These are phyloP conservation scores for Cymbidium sinense DNA, from an alignment of 106 monocot species.

Conservation along the genomic window DNA sequence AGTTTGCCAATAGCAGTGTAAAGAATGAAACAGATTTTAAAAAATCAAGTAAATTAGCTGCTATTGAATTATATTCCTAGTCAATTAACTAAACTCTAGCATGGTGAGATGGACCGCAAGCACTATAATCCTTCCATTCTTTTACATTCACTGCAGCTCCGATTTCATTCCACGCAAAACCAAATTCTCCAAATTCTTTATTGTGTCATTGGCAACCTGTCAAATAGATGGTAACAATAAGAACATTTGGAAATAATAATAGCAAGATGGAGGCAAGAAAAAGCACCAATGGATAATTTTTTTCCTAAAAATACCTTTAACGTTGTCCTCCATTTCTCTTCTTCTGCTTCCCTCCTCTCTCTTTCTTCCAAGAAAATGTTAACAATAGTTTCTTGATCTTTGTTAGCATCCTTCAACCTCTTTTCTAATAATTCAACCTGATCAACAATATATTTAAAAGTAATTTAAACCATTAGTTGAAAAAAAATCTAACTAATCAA, in stretches of 20 bases:
- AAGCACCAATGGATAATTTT: background rate
- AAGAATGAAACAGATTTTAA: background rate
- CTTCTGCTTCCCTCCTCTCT: constrained; percentile 43
- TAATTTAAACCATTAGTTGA: background rate
- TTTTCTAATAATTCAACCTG: constrained; percentile 33
- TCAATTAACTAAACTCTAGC: background rate
- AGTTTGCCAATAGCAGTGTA: background rate
- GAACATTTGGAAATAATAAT: background rate
- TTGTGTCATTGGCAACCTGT: background rate
- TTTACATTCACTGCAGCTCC: background rate
- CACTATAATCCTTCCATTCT: background rate
- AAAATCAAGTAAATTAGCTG: no score
- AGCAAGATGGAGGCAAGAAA: background rate
- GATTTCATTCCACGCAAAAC: background rate
- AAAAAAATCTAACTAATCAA: no score
- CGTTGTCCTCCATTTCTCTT: constrained; percentile 47
- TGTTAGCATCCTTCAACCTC: constrained; percentile 33
- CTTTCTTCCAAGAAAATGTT: constrained; percentile 79
- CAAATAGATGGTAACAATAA: background rate
- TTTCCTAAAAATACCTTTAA: constrained; percentile 30
- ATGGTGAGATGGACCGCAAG: background rate
- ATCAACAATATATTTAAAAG: background rate
- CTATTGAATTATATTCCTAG: no score
- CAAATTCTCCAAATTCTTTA: background rate
- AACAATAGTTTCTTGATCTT: constrained; percentile 67